Evolutionary conservation across 1,284 basidiomycete species (phyloP).

Genomic region (Clitocybe nebularis): DNA sequence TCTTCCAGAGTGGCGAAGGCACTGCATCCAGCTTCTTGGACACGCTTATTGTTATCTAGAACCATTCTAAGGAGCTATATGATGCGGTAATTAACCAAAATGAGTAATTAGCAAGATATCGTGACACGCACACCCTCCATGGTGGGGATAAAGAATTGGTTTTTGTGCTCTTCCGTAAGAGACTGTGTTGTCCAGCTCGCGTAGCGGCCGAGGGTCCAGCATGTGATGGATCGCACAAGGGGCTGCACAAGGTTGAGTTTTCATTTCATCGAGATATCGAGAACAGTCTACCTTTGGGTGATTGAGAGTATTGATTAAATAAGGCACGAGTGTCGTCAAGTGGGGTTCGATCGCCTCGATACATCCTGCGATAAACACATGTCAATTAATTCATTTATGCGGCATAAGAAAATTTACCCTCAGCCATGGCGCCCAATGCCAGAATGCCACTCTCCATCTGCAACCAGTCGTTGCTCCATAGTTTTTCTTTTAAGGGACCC

Average conservation of each 20-base stretch:
- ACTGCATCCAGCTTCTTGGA: slow-evolving; percentile 98
- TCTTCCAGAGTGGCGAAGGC: slow-evolving; percentile 99
- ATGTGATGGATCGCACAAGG: slow-evolving; percentile 96
- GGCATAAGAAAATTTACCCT: slow-evolving; percentile 55
- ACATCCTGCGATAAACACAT: slow-evolving; percentile 61
- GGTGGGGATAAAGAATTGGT: slow-evolving; percentile 89
- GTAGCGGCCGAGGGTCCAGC: slow-evolving; percentile 99
- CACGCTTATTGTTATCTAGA: slow-evolving; percentile 98
- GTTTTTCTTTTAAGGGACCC: slow-evolving; percentile 87
- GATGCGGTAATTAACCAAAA: slow-evolving; percentile 13
- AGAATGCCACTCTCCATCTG: slow-evolving; percentile 95
- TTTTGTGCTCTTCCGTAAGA: slow-evolving; percentile 81
- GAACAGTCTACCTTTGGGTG: slow-evolving; percentile 75
- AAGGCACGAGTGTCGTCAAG: slow-evolving; percentile 87
- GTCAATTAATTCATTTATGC: slow-evolving; percentile 8
- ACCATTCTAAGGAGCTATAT: slow-evolving; percentile 90
- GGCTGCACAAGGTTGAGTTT: slow-evolving; percentile 50
- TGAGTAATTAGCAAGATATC: slow-evolving; percentile 2
- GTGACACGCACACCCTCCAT: slow-evolving; percentile 89
- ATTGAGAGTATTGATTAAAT: slow-evolving; percentile 86
- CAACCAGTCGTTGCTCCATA: slow-evolving; percentile 93
- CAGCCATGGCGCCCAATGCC: slow-evolving; percentile 96
- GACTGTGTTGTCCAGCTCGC: slow-evolving; percentile 93
- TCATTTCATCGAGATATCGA: not conserved
- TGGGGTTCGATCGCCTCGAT: slow-evolving; percentile 96